These are phyloP conservation scores for Nicotiana noctiflora DNA, from an alignment of 257 asterid genomes.

Conservation along the genomic window DNA sequence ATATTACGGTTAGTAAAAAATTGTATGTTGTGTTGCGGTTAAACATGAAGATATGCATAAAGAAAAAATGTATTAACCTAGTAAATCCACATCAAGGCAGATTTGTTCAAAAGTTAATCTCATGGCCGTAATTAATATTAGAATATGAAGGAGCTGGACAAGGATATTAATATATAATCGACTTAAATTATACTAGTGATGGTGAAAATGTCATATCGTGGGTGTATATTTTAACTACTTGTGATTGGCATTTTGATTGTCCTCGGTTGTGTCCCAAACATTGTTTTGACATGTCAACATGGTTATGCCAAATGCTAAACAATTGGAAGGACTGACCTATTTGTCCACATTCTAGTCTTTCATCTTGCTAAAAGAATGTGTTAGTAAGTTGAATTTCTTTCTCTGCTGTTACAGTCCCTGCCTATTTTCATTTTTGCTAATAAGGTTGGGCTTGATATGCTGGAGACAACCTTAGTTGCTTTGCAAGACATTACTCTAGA, in stretches of 20 bases:
- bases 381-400: not conserved
- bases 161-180: not conserved
- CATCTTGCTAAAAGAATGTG: not conserved
- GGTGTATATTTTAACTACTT: not conserved
- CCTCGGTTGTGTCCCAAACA: not conserved
- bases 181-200: too few species aligned
- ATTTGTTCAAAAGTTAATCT: too few species aligned
- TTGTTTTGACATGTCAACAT: not conserved
- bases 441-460: constrained; percentile 94
- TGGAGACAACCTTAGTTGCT: constrained; percentile 86
- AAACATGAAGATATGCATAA: not conserved
- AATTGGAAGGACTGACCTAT: not conserved
- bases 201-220: not conserved
- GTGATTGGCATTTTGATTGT: not conserved
- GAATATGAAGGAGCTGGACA: not conserved
- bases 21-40: not conserved
- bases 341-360: not conserved
- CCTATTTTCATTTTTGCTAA: constrained; percentile 86
- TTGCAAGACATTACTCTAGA: constrained; percentile 84
- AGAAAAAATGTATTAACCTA: not conserved
- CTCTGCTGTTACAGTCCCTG: constrained; percentile 43
- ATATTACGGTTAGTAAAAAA: not conserved
- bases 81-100: not conserved
- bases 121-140: not conserved
- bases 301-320: not conserved